phyloP scores from a whole-genome alignment of 2,329 filamentous ascomycete species.

The Fulvia fulva region DNA sequence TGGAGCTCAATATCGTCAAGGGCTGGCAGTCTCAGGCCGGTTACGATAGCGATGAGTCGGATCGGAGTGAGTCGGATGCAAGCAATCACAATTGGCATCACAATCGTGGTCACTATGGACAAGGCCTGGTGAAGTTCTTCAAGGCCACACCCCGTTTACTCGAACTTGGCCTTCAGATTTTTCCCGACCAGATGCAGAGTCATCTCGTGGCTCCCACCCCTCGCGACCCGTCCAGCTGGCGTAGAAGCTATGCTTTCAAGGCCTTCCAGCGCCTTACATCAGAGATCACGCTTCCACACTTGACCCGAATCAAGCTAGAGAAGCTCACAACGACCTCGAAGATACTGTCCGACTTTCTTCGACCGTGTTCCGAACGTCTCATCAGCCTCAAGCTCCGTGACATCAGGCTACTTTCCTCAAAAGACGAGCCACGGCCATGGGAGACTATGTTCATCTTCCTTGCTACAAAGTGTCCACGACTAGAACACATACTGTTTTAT shows the following conservation, averaged over 20 bases:
- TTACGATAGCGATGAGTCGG: constrained; percentile 1
- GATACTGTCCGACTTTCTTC: constrained; percentile 21
- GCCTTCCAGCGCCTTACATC: constrained; percentile 17
- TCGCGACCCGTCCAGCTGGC: constrained; percentile 21
- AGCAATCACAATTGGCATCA: not conserved
- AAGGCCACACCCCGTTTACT: constrained; percentile 18
- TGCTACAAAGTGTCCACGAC: constrained; percentile 11
- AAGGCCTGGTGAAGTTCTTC: constrained; percentile 22
- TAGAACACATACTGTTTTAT: constrained; percentile 29
- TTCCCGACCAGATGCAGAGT: constrained; percentile 15
- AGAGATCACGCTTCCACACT: constrained; percentile 12
- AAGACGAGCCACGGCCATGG: constrained; percentile 22
- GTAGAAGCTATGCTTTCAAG: constrained; percentile 22
- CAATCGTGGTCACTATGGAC: constrained; percentile 11
- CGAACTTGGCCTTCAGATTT: constrained; percentile 17
- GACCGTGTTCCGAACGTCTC: constrained; percentile 16
- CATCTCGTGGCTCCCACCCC: constrained; percentile 16
- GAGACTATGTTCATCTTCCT: constrained; percentile 26
- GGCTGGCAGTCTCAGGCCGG: constrained; percentile 14
- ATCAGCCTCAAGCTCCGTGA: constrained; percentile 31
- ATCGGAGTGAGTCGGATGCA: not conserved
- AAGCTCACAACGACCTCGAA: constrained; percentile 25
- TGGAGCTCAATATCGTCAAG: constrained; percentile 29
- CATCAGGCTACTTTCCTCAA: constrained; percentile 25
- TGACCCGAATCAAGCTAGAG: constrained; percentile 31